phyloP scores from a whole-genome alignment of 129 eudicot species.

The Glebionis coronaria region DNA sequence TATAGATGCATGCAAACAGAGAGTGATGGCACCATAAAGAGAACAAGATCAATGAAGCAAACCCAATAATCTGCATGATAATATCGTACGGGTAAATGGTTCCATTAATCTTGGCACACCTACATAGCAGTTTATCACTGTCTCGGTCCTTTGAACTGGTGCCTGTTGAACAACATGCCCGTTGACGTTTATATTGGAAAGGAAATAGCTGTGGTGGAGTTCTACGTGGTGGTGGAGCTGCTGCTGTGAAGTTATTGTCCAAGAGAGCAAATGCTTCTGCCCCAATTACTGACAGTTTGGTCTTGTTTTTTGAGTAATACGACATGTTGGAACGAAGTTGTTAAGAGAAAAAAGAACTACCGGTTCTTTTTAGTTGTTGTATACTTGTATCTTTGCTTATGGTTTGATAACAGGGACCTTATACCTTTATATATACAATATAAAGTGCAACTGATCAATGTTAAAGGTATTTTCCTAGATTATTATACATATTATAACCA shows the following conservation, averaged over 20 bases:
- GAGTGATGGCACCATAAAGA: background rate
- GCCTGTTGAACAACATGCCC: conserved; percentile 25
- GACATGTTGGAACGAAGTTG: conserved; percentile 19
- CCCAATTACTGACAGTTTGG: conserved; percentile 23
- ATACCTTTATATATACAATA: conserved; percentile 23
- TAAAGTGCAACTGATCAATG: background rate
- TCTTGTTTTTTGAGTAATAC: conserved; percentile 17
- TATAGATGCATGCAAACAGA: background rate
- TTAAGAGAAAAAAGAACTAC: conserved; percentile 2
- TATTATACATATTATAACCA: too few relatives aligned
- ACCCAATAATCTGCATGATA: background rate
- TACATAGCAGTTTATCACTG: conserved; percentile 33
- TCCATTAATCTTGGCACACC: conserved; percentile 23
- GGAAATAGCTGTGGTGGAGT: conserved; percentile 20
- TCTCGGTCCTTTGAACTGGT: conserved; percentile 15
- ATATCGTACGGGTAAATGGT: conserved; percentile 8
- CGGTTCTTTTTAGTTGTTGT: background rate
- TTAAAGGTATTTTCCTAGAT: background rate
- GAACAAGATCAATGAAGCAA: background rate
- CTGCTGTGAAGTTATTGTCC: conserved; percentile 19
- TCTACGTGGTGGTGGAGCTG: conserved; percentile 14
- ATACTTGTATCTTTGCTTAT: conserved; percentile 29
- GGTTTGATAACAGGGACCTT: background rate
- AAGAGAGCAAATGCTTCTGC: conserved; percentile 33
- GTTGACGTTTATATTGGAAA: conserved; percentile 25